Conservation (phyloP, 73 alveolate genomes). For the Paraurostyla sp. region DNA sequence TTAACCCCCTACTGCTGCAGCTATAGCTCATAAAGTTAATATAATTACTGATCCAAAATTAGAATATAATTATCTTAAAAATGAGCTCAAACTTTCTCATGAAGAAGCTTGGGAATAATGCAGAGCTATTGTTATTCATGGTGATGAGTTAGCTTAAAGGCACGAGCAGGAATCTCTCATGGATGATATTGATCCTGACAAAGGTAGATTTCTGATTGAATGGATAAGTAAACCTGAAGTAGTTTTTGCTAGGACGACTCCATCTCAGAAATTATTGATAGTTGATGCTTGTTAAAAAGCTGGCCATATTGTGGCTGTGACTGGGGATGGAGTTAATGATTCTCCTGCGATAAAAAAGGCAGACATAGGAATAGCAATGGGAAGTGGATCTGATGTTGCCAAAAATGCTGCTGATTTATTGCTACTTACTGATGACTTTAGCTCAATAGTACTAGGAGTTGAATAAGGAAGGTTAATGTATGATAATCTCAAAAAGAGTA, state of each 20-base stretch:
- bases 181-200: slow-evolving; percentile 87
- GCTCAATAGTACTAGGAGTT: slow-evolving; percentile 97
- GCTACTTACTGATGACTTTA: slow-evolving; percentile 97
- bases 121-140: slow-evolving; percentile 87
- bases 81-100: slow-evolving; percentile 56
- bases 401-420: slow-evolving; percentile 99
- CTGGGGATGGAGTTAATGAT: slow-evolving; percentile 97
- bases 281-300: slow-evolving; percentile 93
- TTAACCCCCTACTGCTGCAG: slow-evolving; percentile 98
- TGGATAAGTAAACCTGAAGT: slow-evolving; percentile 93
- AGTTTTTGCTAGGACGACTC: slow-evolving; percentile 95
- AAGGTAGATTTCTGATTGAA: slow-evolving; percentile 82
- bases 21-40: slow-evolving; percentile 89
- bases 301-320: slow-evolving; percentile 93
- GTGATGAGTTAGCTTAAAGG: slow-evolving; percentile 79
- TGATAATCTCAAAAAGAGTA: slow-evolving; percentile 91
- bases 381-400: slow-evolving; percentile 99
- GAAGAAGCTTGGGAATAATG: slow-evolving; percentile 81
- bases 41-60: slow-evolving; percentile 72
- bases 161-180: slow-evolving; percentile 56
- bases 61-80: slow-evolving; percentile 31
- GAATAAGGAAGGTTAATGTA: slow-evolving; percentile 98
- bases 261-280: slow-evolving; percentile 92
- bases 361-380: slow-evolving; percentile 88
- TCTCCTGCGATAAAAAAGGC: slow-evolving; percentile 96